Base-by-base conservation (phyloP, 805 yeast genomes). In the Starmera amethionina region DNA sequence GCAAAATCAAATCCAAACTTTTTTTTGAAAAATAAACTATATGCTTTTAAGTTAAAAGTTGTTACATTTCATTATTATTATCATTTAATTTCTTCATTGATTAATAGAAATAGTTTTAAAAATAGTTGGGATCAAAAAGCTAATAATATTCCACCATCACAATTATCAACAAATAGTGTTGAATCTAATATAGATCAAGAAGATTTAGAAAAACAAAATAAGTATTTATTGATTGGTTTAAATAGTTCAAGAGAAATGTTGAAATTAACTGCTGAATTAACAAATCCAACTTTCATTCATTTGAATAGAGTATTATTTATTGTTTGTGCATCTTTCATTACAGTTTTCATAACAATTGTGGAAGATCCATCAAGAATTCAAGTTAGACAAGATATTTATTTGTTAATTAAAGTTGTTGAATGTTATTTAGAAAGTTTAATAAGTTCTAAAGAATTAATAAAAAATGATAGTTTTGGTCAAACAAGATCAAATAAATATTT, bases 101-200 rank as follows among this genome's bases (percentile, higher is more conserved):
- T 45, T 8, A 45, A 45, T 32, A 45, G 42, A 16, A 37, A 33
- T n/a, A 41, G 39, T 1, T 14, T 43, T 5, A 39, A 38, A 13
- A 45, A 39, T 30, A 30, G 37, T 9, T 45, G 45, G 43, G 8
- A 27, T n/a, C 31, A n/a, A 14, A 11, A 18, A n/a, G 19, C 9
- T 22, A 22, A 16, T 22, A 22, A 16, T 16, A 4, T 16, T 16
- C 6, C 6, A 22, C 9, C 27, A 5, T 22, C 27, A 22, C 27
- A 22, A 22, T 7, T 8, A 22, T 22, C 27, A 22, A 22, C 27
- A 7, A 22, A 22, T 8, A 22, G 27, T 22, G 27, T 8, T 22
- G 27, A 22, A 7, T 22, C 7, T 3, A 22, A 22, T 2, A 22
- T 22, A 8, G 27, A 22, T 22, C 27, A 22, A 22, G 27, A 22